A percentile compares a stretch with the other conserved stretches of the same genome.
phyloP scores from a whole-genome alignment of 331 rosid genomes.

The Dryas integrifolia region DNA sequence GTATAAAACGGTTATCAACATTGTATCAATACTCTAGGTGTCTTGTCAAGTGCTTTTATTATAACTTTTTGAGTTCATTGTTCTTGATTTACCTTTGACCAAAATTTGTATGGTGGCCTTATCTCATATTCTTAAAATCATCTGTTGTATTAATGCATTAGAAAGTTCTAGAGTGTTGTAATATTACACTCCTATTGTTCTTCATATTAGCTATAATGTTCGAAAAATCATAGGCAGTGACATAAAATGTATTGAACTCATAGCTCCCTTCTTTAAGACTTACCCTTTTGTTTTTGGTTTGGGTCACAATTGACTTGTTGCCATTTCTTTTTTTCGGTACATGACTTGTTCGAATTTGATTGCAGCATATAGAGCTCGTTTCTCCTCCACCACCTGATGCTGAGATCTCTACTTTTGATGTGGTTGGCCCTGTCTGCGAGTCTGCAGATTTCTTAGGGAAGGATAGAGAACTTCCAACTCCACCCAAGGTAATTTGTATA shows the following conservation, averaged over 20 bases:
- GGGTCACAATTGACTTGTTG: conserved; percentile 7
- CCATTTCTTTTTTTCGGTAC: too few species aligned
- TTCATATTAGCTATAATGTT: not conserved
- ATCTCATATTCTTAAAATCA: not conserved
- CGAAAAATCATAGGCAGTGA: not conserved
- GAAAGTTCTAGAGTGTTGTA: not conserved
- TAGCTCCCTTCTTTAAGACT: not conserved
- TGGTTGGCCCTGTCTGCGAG: conserved; percentile 98
- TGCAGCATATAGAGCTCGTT: conserved; percentile 93
- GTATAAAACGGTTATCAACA: not conserved
- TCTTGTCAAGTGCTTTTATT: not conserved
- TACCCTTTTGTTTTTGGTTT: not conserved
- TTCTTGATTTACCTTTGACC: not conserved
- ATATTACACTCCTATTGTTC: not conserved
- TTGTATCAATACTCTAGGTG: not conserved
- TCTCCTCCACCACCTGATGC: conserved; percentile 66
- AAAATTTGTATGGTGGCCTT: not conserved
- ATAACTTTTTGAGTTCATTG: not conserved
- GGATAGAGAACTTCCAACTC: conserved; percentile 81
- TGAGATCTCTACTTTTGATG: conserved; percentile 66
- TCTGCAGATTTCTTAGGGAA: conserved; percentile 99
- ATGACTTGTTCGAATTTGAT: conserved; percentile 12
- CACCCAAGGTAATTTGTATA: conserved; percentile 54
- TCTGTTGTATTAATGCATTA: not conserved
- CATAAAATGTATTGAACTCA: not conserved